Base-by-base conservation (phyloP, 2,329 filamentous ascomycete genomes). In the Fusarium compactum region DNA sequence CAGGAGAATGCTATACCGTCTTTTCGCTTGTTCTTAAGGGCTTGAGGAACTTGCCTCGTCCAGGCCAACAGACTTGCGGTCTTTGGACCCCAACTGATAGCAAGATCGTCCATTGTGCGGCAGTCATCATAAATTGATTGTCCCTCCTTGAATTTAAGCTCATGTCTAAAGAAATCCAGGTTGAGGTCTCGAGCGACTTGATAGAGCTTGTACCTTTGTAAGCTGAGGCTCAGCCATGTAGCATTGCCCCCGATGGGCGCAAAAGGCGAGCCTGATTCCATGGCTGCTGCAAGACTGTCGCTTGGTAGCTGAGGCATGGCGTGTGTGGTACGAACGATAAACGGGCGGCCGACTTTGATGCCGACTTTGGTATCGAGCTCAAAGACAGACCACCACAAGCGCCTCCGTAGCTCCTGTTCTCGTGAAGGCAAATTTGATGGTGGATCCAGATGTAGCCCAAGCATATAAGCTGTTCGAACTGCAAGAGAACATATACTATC, bases 401-500 rank as follows among this genome's bases (percentile, higher is more conserved):
- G 61, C 20, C 53, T 14, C 4, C 62, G 20, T 6, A 59, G 5
- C 9, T 65, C 52, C 3, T 54, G 54, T 20, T 65, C 62, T 2
- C 27, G 27, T 2, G n/a, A 30, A 4, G 61, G 32, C 22, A 65
- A 15, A 1, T 22, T 30, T 0, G 40, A 8, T 1, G 46, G 46
- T 0, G 61, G 53, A 16, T 65, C 45, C 2, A 65, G 3, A 34
- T 65, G 62, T 0, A 65, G 24, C 0, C 62, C 61, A 6, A 65
- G 5, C 62, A 65, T 65, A 12, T 65, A 65, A 5, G 62, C 61
- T n/a, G 62, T 60, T 2, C 61, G 52, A 12, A 65, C 41, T 2
- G 61, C 62, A 15, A 65, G 53, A 14, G 61, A 38, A 47, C 41
- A 43, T 3, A 41, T 43, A 2, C 45, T 65, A 8, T 65, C 62